Conservation (phyloP, 805 yeast species). For the Tetrapisispora arboricola region DNA sequence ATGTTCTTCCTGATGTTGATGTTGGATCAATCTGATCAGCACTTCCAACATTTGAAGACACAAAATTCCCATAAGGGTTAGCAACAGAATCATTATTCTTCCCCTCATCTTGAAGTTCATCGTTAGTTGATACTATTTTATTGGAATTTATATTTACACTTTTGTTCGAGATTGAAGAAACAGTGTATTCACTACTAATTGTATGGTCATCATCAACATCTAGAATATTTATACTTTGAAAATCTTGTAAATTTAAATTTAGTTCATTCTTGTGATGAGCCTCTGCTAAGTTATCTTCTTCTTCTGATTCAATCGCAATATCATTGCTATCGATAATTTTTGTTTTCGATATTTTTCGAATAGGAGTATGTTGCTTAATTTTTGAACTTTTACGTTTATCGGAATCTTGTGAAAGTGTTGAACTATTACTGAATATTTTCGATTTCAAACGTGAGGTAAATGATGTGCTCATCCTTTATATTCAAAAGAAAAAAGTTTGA, state of each 20-base stretch:
- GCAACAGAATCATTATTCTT: background rate
- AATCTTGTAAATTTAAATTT: background rate
- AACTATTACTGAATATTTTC: background rate
- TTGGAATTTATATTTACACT: background rate
- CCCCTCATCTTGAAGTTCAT: too few relatives aligned
- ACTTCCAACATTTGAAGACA: background rate
- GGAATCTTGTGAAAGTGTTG: background rate
- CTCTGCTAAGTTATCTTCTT: background rate
- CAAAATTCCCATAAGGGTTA: background rate
- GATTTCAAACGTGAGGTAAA: constrained; percentile 3
- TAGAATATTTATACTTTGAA: background rate
- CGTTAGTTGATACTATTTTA: background rate
- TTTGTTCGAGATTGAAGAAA: background rate
- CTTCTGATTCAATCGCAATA: background rate
- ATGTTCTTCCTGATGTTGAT: background rate
- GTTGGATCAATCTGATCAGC: background rate
- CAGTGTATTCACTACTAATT: constrained; percentile 2
- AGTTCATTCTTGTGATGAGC: too few relatives aligned
- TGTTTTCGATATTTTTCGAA: background rate
- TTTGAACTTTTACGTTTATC: background rate
- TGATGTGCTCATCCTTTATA: constrained; percentile 1
- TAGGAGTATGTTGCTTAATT: background rate
- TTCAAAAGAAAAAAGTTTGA: background rate
- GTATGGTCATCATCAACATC: background rate
- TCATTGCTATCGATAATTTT: background rate